These are phyloP conservation scores for Purshia tridentata DNA, from an alignment of 306 rosid genomes.

Conservation along the genomic window DNA sequence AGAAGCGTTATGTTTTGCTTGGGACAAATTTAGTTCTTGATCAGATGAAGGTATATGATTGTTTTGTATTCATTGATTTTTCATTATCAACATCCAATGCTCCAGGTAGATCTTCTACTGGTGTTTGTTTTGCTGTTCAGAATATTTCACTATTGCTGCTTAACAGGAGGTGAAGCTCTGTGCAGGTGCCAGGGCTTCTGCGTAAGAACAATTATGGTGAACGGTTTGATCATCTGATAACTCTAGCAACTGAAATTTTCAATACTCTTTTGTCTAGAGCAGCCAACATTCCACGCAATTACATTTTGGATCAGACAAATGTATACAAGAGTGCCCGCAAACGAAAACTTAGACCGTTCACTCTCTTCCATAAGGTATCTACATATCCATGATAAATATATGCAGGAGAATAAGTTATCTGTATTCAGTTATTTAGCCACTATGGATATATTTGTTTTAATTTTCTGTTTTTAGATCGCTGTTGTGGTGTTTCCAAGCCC, in stretches of 20 bases:
- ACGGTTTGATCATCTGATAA: constrained; percentile 55
- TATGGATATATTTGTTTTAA: not conserved
- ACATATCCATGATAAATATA: not conserved
- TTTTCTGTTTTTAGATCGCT: constrained; percentile 40
- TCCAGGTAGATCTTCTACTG: not conserved
- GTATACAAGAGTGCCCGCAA: constrained; percentile 57
- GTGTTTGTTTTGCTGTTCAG: not conserved
- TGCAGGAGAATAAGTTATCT: not conserved
- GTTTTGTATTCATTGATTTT: not conserved
- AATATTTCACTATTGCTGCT: not conserved
- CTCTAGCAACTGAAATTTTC: constrained; percentile 44
- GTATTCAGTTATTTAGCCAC: not conserved
- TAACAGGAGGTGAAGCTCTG: constrained; percentile 1
- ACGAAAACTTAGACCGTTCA: constrained; percentile 55
- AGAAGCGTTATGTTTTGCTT: constrained; percentile 56
- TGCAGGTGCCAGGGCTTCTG: constrained; percentile 50
- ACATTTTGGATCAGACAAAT: constrained; percentile 63
- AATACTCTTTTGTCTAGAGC: constrained; percentile 47
- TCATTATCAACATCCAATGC: not conserved
- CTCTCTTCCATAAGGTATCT: constrained; percentile 45
- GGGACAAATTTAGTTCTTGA: constrained; percentile 53
- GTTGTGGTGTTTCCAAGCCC: constrained; percentile 58
- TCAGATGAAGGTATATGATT: constrained; percentile 57
- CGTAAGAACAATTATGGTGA: constrained; percentile 46
- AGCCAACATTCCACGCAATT: constrained; percentile 52